Base-by-base conservation (phyloP, 1,139 yeast genomes). In the Dujonia santamariae region DNA sequence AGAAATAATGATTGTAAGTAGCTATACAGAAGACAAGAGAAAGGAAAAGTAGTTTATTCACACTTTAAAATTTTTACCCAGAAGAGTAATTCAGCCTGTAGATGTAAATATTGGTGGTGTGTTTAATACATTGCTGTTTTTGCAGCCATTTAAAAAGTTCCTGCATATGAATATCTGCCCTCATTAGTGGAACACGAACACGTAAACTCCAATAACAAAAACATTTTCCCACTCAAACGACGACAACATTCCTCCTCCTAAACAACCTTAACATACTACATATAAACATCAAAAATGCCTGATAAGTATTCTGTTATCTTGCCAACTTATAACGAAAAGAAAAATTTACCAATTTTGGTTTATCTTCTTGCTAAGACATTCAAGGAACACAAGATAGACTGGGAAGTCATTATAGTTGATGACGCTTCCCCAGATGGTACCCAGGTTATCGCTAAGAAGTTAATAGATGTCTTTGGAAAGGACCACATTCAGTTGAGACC, bases 391-490 rank as follows among this genome's bases (percentile, higher is more conserved):
- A 63, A 72, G 30, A 61, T 83, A 39, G 73, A 80, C 54, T 84
- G 94, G 94, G 94, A 84, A 56, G 76, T 84, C 18, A 64, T 84
- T 38, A 81, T 84, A 53, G 92, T 84, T 35, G 94, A 84, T 51
- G 94, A 84, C 52, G 79, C 76, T 43, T 81, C 90, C 3, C 94
- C 94, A 30, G 94, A 84, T 55, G 92, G 92, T 13, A 84, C 94
- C 14, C 90, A 81, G 56, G 82, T 76, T 19, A 69, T 83, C 34
- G 90, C 90, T 45, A 68, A 75, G 45, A 75, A 83, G 59, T 67
- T 84, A 47, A 74, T 80, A 46, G 60, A 64, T 29, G 65, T 80
- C 12, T 84, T 80, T 52, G 92, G 92, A 12, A 52, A 61, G 16
- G 73, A 80, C 22, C 84, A 74, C 47, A 77, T 84, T 38, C 74